phyloP scores from a whole-genome alignment of 768 basidiomycete species.

The Termitomyces sp. region DNA sequence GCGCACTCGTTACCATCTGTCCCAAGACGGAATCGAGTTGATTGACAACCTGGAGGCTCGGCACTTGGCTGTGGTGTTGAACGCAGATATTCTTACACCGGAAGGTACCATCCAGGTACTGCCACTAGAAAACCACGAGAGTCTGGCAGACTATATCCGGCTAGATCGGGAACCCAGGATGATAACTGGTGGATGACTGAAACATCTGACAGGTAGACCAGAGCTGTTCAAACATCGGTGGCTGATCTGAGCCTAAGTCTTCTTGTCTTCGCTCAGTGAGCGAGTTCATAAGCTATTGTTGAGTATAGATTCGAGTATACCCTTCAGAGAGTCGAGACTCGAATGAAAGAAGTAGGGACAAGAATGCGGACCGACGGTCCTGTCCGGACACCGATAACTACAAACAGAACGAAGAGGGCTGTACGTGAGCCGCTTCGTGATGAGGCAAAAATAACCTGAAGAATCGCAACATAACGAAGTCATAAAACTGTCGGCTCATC shows the following conservation, averaged over 20 bases:
- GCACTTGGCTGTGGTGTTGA: constrained; percentile 1
- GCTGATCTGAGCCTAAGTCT: constrained; percentile 6
- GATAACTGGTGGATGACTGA: constrained; percentile 12
- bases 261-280: not conserved
- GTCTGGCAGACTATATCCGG: constrained; percentile 12
- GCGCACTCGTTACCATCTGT: constrained; percentile 8
- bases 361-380: not conserved
- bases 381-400: not conserved
- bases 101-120: constrained; percentile 10
- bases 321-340: not conserved
- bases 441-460: not conserved
- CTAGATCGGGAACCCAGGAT: constrained; percentile 8
- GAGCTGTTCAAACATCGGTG: constrained; percentile 14
- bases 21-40: constrained; percentile 4
- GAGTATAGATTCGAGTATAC: not conserved
- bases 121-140: constrained; percentile 8
- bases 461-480: not conserved
- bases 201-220: constrained; percentile 14
- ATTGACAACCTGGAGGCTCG: constrained; percentile 10
- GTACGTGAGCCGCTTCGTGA: not conserved
- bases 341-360: not conserved
- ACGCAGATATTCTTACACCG: constrained; percentile 11
- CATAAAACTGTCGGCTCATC: not conserved
- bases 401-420: not conserved
- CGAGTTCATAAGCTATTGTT: not conserved